Base-by-base conservation (phyloP, 2,329 filamentous ascomycete species). In the Aspergillus fumigatiaffinis region DNA sequence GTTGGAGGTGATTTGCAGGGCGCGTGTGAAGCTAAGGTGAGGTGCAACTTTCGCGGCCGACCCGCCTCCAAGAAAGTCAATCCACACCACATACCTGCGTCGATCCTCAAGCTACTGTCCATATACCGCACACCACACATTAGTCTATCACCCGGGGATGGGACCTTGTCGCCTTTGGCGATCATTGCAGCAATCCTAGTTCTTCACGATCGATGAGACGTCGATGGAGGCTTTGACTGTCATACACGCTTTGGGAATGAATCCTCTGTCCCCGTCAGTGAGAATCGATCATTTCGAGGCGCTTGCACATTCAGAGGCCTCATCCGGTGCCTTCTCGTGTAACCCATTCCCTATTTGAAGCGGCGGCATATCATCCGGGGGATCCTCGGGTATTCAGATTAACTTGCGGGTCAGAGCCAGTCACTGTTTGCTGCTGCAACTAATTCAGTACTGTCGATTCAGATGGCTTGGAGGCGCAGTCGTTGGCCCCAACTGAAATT, bases 301-400 rank as follows among this genome's bases (percentile, higher is more conserved):
- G 57, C 57, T 61, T 51, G 52, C 52, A 44, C 50, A 51, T 52
- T 56, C 65, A 63, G 69, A 67, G 66, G 63, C 62, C 61, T 60
- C 65, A 62, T 60, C 69, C 67, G 66, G 59, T 53, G 61, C 58
- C 61, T 61, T 53, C 52, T 55, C 46, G 69, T 73, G 59, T 64
- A 63, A 71, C 68, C 50, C 26, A 52, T 47, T 23, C 42, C 50
- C 50, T 61, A 68, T 67, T 59, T 63, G 56, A 67, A 67, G 62
- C 58, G 56, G 54, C 67, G 61, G 64, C 63, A 66, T 68, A 61
- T 65, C 65, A 68, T 71, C 70, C 66, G 62, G 63, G 50, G 61
- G 54, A 42, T 47, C 50, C 53, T 56, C 49, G 53, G 42, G 38
- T 12, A 54, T 57, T 51, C 56, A 56, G 56, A 59, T 60, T 42